A percentile compares a stretch with the other conserved stretches of the same genome.
These are phyloP conservation scores for Coniochaeta sp. DNA, from an alignment of 2,329 filamentous ascomycete species.

Conservation along the genomic window DNA sequence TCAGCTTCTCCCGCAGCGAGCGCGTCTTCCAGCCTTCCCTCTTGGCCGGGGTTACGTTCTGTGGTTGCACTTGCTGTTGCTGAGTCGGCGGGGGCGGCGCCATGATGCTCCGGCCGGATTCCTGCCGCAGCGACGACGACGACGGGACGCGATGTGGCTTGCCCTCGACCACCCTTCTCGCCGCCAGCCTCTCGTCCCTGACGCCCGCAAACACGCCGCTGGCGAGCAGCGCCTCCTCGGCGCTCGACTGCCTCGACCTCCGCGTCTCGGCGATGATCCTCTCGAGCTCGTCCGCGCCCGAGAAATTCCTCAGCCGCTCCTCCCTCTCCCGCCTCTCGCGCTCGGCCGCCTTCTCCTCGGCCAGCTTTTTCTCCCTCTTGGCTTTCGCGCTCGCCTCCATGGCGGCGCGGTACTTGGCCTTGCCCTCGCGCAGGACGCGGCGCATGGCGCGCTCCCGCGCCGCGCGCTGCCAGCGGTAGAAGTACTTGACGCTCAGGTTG, in stretches of 20 bases:
- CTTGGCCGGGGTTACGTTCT: conserved; percentile 7
- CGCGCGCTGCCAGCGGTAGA: conserved; percentile 47
- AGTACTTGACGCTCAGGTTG: conserved; percentile 45
- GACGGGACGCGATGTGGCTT: too few relatives aligned
- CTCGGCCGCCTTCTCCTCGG: conserved; percentile 17
- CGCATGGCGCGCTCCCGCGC: conserved; percentile 40
- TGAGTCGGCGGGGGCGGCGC: conserved; percentile 4
- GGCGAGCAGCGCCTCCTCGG: conserved; percentile 31
- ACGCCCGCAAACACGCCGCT: conserved; percentile 34
- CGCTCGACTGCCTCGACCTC: conserved; percentile 21
- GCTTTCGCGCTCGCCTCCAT: conserved; percentile 22
- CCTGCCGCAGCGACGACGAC: neutral
- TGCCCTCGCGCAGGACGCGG: conserved; percentile 42
- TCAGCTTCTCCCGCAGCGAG: conserved; percentile 11
- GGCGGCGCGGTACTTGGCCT: conserved; percentile 42
- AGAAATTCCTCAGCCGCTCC: conserved; percentile 6
- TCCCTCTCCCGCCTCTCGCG: conserved; percentile 21
- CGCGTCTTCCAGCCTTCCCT: conserved; percentile 17
- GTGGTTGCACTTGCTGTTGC: too few relatives aligned
- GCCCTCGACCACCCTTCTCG: conserved; percentile 27
- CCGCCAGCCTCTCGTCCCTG: conserved; percentile 26
- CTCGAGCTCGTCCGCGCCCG: conserved; percentile 7
- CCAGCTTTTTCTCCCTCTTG: conserved; percentile 21
- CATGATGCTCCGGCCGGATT: neutral
- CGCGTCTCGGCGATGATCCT: conserved; percentile 15